Evolutionary conservation across 1,139 yeast species (phyloP), one percentile per base, ranked within the genome.

Genomic region (Diutina pseudorugosa): DNA sequence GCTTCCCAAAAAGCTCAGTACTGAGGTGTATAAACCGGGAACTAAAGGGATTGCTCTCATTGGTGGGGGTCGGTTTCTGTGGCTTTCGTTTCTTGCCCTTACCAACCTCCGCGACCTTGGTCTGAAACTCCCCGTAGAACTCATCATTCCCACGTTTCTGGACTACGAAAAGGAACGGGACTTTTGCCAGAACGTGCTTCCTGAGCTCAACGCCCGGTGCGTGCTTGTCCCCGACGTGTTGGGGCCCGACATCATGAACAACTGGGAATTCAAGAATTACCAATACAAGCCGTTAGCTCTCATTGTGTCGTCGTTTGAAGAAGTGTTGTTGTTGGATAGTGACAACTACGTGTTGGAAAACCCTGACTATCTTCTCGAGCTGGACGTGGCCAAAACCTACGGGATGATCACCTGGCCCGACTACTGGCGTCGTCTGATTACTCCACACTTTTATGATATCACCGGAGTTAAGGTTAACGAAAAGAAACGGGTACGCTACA

Each of bases 41-140:
- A 59, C 59, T 14, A 71, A 73, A 55, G 86, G 88, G 44, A 78
- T 80, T 50, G 83, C 81, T 4, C 77, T 79, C 59, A 75, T 82
- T 52, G 87, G 85, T 40, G 87, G 86, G 55, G 85, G 79, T 41
- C 70, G 71, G 55, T 80, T 74, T 62, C 72, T 81, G 57, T 80
- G 82, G 63, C 69, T 81, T 52, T 77, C 80, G 6, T 63, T 79
- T 25, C 63, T 78, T 7, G 76, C 82, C n/a, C 73, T 82, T 51
- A 75, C 76, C 60, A 70, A 79, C 43, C 64, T 81, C 53, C 70
- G 88, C 60, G 70, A 72, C 51, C 60, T 72, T 6, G 84, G 84
- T 3, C 75, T 83, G 2, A 69, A 70, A 42, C 62, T 81, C 52
- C 87, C 87, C 0, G 74, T 82, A 25, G 87, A 82, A 62, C 75